phyloP scores from a whole-genome alignment of 192 early-diverging fungal genomes.

The Spizellomyces punctatus region DNA sequence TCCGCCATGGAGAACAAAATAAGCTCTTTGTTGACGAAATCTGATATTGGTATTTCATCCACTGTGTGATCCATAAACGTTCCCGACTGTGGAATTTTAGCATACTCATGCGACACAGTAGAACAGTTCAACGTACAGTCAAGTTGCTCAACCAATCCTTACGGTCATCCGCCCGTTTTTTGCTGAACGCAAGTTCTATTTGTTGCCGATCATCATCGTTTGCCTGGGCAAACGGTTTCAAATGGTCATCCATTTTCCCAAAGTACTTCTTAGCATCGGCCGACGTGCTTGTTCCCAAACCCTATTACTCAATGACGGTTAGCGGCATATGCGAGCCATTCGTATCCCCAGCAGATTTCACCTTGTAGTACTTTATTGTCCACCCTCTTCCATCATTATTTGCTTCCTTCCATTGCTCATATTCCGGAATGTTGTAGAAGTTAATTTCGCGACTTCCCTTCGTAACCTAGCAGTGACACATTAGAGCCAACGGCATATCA shows the following conservation, averaged over 20 bases:
- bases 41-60: slow-evolving; percentile 67
- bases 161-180: slow-evolving; percentile 81
- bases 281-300: slow-evolving; percentile 80
- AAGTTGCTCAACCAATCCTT: slow-evolving; percentile 81
- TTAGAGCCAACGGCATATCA: neutral
- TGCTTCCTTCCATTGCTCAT: slow-evolving; percentile 69
- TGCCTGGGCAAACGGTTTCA: slow-evolving; percentile 66
- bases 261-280: slow-evolving; percentile 86
- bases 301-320: slow-evolving; percentile 33
- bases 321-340: neutral
- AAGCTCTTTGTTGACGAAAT: slow-evolving; percentile 90
- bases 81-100: slow-evolving; percentile 57
- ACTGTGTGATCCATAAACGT: slow-evolving; percentile 79
- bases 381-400: slow-evolving; percentile 66
- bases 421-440: slow-evolving; percentile 87
- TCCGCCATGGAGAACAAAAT: slow-evolving; percentile 87
- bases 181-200: slow-evolving; percentile 90
- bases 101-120: too few species aligned
- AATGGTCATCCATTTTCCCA: slow-evolving; percentile 66
- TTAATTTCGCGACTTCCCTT: slow-evolving; percentile 55
- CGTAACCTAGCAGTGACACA: slow-evolving; percentile 39
- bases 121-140: slow-evolving; percentile 29
- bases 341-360: slow-evolving; percentile 3
- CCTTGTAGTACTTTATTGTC: slow-evolving; percentile 86
- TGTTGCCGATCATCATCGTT: slow-evolving; percentile 62